Percentiles rank a stretch among this genome's conserved stretches.
Conservation (phyloP, 1,139 yeast species). For the Lodderomyces beijingensis region DNA sequence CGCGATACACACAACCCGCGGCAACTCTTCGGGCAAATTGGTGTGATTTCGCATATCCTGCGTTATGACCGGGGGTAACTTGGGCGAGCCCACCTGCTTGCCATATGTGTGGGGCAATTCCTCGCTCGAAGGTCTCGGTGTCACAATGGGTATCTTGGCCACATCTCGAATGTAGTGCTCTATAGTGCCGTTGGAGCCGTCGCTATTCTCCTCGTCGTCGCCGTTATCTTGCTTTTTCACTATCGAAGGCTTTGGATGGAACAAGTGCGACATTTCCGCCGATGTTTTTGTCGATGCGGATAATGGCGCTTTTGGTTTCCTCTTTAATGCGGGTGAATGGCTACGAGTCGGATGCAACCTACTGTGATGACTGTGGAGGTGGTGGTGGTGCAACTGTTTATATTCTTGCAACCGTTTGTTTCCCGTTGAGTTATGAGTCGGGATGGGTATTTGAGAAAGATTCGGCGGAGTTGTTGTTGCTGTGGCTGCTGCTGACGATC, state of each 20-base stretch:
- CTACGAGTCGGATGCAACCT: background rate
- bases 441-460: too few species aligned
- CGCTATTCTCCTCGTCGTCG: too few species aligned
- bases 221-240: background rate
- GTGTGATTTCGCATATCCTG: constrained; percentile 13
- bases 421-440: too few species aligned
- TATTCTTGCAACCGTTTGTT: too few species aligned
- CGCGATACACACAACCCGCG: constrained; percentile 82
- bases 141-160: constrained; percentile 14
- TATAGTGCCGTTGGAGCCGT: constrained; percentile 1
- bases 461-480: too few species aligned
- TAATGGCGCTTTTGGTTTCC: too few species aligned
- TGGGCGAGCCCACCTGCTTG: constrained; percentile 8
- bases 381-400: too few species aligned
- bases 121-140: constrained; percentile 12
- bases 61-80: constrained; percentile 12
- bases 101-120: constrained; percentile 5
- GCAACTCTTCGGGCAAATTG: constrained; percentile 37
- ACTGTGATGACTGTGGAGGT: constrained; percentile 1
- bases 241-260: constrained; percentile 4
- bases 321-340: background rate
- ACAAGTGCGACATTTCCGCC: constrained; percentile 5
- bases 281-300: too few species aligned
- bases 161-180: constrained; percentile 8
- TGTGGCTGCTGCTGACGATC: too few species aligned